These are phyloP conservation scores for Brasenia schreberi DNA, from an alignment of 164 flowering plant species.

Conservation along the genomic window DNA sequence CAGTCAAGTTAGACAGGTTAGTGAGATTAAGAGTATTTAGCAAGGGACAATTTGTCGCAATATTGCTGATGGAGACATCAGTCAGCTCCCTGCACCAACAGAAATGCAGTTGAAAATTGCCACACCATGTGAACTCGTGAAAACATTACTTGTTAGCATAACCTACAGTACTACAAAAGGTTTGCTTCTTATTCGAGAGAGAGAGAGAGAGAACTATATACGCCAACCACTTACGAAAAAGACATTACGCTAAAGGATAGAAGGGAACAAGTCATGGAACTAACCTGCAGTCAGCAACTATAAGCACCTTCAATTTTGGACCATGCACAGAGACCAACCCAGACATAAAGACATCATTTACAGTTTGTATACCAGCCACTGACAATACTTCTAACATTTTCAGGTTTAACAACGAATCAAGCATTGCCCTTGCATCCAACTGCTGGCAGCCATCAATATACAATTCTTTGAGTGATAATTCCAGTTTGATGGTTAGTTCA, in stretches of 20 bases:
- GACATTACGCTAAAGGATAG: no score
- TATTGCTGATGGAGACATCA: conserved; percentile 51
- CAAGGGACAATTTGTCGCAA: conserved; percentile 39
- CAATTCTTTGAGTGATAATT: conserved; percentile 45
- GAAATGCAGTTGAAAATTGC: background rate
- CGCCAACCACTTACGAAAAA: no score
- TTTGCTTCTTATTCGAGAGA: no score
- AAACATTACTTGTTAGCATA: no score
- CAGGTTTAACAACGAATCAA: conserved; percentile 50
- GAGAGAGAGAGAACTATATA: no score
- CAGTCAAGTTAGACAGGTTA: conserved; percentile 59
- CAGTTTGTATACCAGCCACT: conserved; percentile 34
- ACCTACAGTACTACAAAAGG: no score
- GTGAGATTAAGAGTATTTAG: conserved; percentile 47
- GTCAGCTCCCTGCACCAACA: conserved; percentile 52
- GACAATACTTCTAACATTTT: conserved; percentile 58
- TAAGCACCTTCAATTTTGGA: conserved; percentile 50
- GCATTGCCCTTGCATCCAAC: conserved; percentile 45
- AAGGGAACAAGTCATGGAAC: conserved; percentile 9
- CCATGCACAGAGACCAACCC: conserved; percentile 32
- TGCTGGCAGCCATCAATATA: conserved; percentile 58
- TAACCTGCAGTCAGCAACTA: conserved; percentile 55
- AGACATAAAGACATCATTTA: conserved; percentile 48
- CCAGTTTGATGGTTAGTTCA: conserved; percentile 32
- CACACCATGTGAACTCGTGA: background rate